These are phyloP conservation scores for Beauveria medogensis DNA, from an alignment of 2,329 filamentous ascomycete genomes.

Conservation along the genomic window DNA sequence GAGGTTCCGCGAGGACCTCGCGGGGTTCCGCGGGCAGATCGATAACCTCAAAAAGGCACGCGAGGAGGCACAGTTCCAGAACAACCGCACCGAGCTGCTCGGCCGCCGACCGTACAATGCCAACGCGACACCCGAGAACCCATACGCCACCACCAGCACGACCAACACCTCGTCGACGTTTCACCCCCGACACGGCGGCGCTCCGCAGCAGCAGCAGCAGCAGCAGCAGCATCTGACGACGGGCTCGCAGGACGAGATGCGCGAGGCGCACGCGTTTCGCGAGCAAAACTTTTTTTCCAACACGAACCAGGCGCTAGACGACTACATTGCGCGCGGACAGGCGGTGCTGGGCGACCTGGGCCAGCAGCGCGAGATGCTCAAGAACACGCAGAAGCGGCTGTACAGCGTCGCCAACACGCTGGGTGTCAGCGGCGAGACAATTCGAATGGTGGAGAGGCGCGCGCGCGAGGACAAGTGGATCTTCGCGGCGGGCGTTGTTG, in stretches of 20 bases:
- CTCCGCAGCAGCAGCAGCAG: not conserved
- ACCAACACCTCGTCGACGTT: constrained; percentile 23
- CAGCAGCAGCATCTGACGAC: constrained; percentile 27
- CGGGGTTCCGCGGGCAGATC: constrained; percentile 71
- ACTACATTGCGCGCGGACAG: constrained; percentile 85
- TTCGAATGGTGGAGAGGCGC: constrained; percentile 88
- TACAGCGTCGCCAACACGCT: constrained; percentile 93
- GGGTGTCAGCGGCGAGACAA: constrained; percentile 89
- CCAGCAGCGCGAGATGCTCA: constrained; percentile 87
- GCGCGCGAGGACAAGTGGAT: constrained; percentile 98
- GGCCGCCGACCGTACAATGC: constrained; percentile 71
- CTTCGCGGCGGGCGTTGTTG: constrained; percentile 75
- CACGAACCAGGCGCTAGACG: constrained; percentile 80
- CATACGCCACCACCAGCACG: constrained; percentile 59
- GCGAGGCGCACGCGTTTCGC: constrained; percentile 76
- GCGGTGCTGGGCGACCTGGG: constrained; percentile 84
- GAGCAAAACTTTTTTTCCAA: constrained; percentile 82
- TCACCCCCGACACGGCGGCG: constrained; percentile 32
- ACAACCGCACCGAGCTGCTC: constrained; percentile 72
- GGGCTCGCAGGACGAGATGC: constrained; percentile 53
- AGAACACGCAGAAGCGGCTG: constrained; percentile 82
- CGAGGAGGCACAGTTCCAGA: constrained; percentile 61
- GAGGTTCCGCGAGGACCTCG: constrained; percentile 75
- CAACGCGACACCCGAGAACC: constrained; percentile 71
- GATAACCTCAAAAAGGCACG: constrained; percentile 67